Base-by-base conservation (phyloP, 2,329 filamentous ascomycete genomes). In the Aspergillus sp. region DNA sequence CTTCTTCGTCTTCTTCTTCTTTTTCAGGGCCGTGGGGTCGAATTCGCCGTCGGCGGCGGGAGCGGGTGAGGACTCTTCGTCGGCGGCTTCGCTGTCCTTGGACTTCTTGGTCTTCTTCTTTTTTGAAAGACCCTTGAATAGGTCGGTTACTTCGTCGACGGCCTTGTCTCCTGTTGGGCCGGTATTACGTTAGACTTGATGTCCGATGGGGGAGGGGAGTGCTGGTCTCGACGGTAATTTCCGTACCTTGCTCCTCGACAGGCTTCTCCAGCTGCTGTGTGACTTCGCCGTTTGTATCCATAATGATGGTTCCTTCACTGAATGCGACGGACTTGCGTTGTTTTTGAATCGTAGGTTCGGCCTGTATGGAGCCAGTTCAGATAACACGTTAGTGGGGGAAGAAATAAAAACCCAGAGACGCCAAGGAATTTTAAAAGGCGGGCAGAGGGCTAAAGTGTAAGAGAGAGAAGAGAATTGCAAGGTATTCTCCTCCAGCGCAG, bases 321-420 rank as follows among this genome's bases (percentile, higher is more conserved):
- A 98, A 98, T 64, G 92, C 88, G 71, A 98, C 93, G 47, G 91
- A 96, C 80, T 98, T 96, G 79, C 93, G 89, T 71, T 89, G 86
- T 77, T 90, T 92, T 73, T 84, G 83, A 69, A 87, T 83, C 59
- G 73, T 65, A 38, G 74, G 67, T 60, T 74, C 65, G 62, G 76
- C 73, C 69, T 79, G 76, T 80, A 60, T 55, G 34, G 34, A 13
- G 42, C 44, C 47, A 54, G 15, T 39, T 53, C 64, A 66, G 60
- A 62, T 43, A 56, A 57, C 48, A 64, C 58, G 73, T 73, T 66
- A 74, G 70, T 68, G 51, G 59, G 52, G 49, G 43, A 58, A 45
- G 42, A 53, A 41, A 17, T 43, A 47, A 38, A 12, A 53, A 39
- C 54, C 22, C 50, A 20, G 59, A 42, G 52, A 49, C 50, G 51